phyloP scores from a whole-genome alignment of 1,139 yeast species.

The Taphrina populina region DNA sequence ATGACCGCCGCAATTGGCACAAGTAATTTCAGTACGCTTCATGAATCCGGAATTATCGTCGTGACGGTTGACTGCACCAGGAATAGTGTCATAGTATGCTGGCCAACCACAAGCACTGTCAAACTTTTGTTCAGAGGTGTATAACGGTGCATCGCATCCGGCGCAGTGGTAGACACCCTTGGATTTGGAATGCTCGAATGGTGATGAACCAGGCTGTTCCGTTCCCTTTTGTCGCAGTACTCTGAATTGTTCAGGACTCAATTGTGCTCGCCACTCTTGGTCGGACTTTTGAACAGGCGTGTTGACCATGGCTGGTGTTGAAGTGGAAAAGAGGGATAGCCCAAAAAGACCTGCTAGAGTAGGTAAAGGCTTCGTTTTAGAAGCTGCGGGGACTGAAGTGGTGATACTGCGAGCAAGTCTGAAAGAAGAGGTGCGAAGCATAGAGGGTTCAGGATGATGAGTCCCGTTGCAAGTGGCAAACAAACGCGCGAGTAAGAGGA shows the following conservation, averaged over 20 bases:
- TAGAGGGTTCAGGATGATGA: not conserved
- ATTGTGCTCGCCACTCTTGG: slow-evolving; percentile 75
- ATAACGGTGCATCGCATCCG: slow-evolving; percentile 77
- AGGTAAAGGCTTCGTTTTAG: slow-evolving; percentile 29
- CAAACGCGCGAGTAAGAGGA: too few relatives aligned
- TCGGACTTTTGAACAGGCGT: slow-evolving; percentile 50
- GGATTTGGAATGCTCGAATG: slow-evolving; percentile 53
- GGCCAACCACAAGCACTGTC: slow-evolving; percentile 98
- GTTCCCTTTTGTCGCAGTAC: slow-evolving; percentile 80
- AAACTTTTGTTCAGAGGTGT: slow-evolving; percentile 76
- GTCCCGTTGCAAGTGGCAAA: not conserved
- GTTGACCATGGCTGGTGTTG: slow-evolving; percentile 19
- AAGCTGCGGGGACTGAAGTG: slow-evolving; percentile 2
- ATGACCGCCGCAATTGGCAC: slow-evolving; percentile 76
- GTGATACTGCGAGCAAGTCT: slow-evolving; percentile 3
- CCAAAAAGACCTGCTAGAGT: slow-evolving; percentile 31
- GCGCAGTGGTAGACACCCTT: slow-evolving; percentile 77
- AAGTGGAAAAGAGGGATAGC: slow-evolving; percentile 28
- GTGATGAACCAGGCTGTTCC: slow-evolving; percentile 78
- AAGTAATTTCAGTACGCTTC: slow-evolving; percentile 83
- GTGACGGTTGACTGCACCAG: slow-evolving; percentile 65
- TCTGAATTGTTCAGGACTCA: slow-evolving; percentile 71
- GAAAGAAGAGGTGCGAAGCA: slow-evolving; percentile 4
- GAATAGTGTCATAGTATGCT: slow-evolving; percentile 84
- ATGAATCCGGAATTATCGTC: slow-evolving; percentile 68